A percentile compares a stretch with the other conserved stretches of the same genome.
Evolutionary conservation across 352 stramenopile genomes (phyloP).

Genomic region (Phytophthora multivora): DNA sequence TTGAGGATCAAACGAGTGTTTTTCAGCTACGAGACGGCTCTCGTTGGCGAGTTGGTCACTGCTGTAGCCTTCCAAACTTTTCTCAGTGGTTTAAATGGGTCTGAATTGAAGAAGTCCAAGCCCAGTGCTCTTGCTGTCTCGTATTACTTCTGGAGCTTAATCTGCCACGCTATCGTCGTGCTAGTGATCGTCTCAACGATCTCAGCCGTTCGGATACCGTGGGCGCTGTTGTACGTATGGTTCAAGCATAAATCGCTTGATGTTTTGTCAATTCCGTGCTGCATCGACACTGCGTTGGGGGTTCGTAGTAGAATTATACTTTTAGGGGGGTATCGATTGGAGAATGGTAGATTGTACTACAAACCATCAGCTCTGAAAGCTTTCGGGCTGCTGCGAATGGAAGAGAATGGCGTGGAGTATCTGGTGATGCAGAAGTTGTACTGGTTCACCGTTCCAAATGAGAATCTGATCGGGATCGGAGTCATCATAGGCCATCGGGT

Average conservation of each 20-base stretch:
- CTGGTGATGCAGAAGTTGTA: slow-evolving; percentile 15
- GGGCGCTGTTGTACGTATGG: slow-evolving; percentile 7
- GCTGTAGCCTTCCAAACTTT: slow-evolving; percentile 7
- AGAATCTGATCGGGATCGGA: slow-evolving; percentile 18
- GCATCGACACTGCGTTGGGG: slow-evolving; percentile 15
- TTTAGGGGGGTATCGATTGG: slow-evolving; percentile 12
- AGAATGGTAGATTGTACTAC: slow-evolving; percentile 21
- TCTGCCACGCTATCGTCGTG: slow-evolving; percentile 23
- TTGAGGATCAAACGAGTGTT: slow-evolving; percentile 16
- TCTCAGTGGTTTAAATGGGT: slow-evolving; percentile 17
- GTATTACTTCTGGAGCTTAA: slow-evolving; percentile 26
- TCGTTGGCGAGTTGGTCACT: slow-evolving; percentile 7
- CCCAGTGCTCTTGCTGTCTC: slow-evolving; percentile 12
- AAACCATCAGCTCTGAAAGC: slow-evolving; percentile 12
- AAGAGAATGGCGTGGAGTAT: slow-evolving; percentile 18
- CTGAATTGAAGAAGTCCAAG: slow-evolving; percentile 14
- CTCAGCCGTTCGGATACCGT: neutral
- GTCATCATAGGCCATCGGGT: slow-evolving; percentile 3
- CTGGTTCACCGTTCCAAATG: slow-evolving; percentile 11
- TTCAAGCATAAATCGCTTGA: slow-evolving; percentile 17
- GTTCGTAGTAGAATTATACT: slow-evolving; percentile 17
- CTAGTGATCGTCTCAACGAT: slow-evolving; percentile 18
- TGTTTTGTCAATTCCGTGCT: slow-evolving; percentile 20
- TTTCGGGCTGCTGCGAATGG: slow-evolving; percentile 18
- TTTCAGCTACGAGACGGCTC: slow-evolving; percentile 22